Base-by-base conservation (phyloP, 805 yeast genomes). In the Yarrowia osloensis region DNA sequence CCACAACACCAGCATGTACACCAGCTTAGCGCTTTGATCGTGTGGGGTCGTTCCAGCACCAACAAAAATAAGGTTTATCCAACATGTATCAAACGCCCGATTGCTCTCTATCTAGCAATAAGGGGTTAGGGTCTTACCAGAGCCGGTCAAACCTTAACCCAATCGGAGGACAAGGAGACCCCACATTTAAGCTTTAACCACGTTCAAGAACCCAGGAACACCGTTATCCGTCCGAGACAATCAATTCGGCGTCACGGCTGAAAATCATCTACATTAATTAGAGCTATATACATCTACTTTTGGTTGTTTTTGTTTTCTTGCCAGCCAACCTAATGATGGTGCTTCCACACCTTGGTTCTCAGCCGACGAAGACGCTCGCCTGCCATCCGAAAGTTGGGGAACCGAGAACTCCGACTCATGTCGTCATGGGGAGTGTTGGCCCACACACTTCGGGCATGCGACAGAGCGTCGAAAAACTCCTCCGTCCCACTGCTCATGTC, bases 51-150 rank as follows among this genome's bases (percentile, higher is more conserved):
- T 28, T 28, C 9, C 8, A 15, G 12, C 39, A 29, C 37, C n/a
- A 28, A 9, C 55, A 17, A 9, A 54, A 24, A 35, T 24, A 54
- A 29, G 6, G 61, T 54, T 54, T 7, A 35, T 22, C 33, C 29
- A 37, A 19, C 44, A 54, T 54, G n/a, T 54, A 37, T 24, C 17
- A 54, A 54, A 54, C 31, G 42, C 61, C 61, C 61, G 61, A 54
- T 54, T 54, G 61, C 61, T 54, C 61, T 54, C 44, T 24, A 54
- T 54, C 33, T 24, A 54, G 61, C 29, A 54, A 35, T 11, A 5
- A 9, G 37, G 44, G 44, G 19, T 54, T 54, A 35, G 61, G 59
- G 40, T 9, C 3, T 11, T 8, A 7, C 44, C 24, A 3, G 5
- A 21, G 24, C 17, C 29, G 22, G 3, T 5, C 35, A 33, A 35